phyloP scores from a whole-genome alignment of 2,329 filamentous ascomycete species.

The Fusarium protoensiforme region DNA sequence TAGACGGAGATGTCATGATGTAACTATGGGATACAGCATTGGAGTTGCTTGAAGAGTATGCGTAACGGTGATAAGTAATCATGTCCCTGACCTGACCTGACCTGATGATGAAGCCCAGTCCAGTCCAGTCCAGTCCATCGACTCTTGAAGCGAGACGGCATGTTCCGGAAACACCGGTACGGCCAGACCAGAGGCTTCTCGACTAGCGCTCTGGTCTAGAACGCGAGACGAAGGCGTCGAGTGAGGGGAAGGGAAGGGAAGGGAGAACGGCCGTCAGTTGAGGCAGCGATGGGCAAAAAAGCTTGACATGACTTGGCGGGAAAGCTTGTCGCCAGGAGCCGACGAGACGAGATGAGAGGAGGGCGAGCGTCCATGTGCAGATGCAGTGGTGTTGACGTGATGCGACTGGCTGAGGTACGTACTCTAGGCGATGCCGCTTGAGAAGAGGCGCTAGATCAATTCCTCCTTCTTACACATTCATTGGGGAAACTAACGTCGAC shows the following conservation, averaged over 20 bases:
- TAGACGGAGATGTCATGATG: neutral
- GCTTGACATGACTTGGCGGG: constrained; percentile 24
- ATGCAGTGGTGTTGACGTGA: neutral
- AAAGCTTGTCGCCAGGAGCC: constrained; percentile 31
- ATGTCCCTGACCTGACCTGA: neutral
- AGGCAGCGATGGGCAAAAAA: constrained; percentile 16
- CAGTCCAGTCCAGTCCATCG: neutral
- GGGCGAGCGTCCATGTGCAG: neutral
- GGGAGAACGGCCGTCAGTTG: neutral
- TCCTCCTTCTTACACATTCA: neutral
- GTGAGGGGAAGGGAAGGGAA: neutral
- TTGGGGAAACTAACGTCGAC: neutral
- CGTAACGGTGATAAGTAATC: neutral
- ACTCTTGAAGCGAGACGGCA: neutral
- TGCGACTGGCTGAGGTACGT: neutral
- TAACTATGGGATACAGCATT: neutral
- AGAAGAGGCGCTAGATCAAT: neutral
- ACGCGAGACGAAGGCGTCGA: constrained; percentile 1
- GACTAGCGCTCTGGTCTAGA: constrained; percentile 25
- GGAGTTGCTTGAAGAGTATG: neutral
- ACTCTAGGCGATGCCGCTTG: neutral
- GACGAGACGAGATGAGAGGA: neutral
- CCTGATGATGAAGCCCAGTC: neutral
- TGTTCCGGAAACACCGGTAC: neutral
- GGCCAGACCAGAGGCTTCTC: neutral